Evolutionary conservation across 192 early-diverging fungal species (phyloP).

Genomic region (Funneliformis mosseae): DNA sequence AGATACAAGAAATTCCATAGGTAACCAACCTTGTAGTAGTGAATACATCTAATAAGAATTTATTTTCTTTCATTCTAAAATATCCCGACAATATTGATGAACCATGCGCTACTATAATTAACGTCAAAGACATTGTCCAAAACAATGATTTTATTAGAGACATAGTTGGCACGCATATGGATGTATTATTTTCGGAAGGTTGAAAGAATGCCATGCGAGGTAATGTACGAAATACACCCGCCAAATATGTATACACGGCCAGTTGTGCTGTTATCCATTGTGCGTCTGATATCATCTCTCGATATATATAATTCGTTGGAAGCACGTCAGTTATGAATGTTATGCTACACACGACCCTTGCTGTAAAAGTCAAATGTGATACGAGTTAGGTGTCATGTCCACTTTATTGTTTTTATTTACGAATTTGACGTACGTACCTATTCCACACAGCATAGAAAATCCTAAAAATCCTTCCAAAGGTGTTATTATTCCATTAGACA

Average conservation of each 20-base stretch:
- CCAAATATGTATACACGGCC: background rate
- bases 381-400: background rate
- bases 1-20: background rate
- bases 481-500: conserved; percentile 5
- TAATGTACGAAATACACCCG: background rate
- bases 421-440: background rate
- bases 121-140: background rate
- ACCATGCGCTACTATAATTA: background rate
- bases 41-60: background rate
- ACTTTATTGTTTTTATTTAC: too few species aligned
- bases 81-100: background rate
- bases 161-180: background rate
- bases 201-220: conserved; percentile 16
- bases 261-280: background rate
- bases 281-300: background rate
- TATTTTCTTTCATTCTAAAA: conserved; percentile 12
- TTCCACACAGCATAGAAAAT: background rate
- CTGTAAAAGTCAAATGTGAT: background rate
- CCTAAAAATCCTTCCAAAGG: conserved; percentile 11
- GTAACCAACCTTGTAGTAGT: background rate
- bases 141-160: background rate
- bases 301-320: conserved; percentile 3
- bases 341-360: background rate
- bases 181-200: background rate
- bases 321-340: background rate